Evolutionary conservation across 2,329 filamentous ascomycete species (phyloP).

Genomic region (Alternaria angustiovoidea): DNA sequence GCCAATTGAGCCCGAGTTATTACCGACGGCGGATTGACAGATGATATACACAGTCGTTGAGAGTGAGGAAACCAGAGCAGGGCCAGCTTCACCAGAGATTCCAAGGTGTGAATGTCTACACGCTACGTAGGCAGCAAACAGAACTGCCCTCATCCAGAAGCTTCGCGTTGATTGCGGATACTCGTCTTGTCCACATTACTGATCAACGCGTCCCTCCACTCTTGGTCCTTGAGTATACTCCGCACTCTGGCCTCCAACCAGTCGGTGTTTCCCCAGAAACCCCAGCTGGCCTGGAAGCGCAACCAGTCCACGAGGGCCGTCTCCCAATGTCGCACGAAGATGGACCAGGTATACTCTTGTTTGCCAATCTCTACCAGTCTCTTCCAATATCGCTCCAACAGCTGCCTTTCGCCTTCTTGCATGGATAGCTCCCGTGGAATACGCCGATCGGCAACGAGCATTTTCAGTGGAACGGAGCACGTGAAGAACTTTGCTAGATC

Average conservation of each 20-base stretch:
- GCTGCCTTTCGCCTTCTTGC: conserved; percentile 58
- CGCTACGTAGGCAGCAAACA: not conserved
- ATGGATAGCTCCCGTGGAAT: conserved; percentile 57
- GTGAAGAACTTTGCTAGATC: conserved; percentile 74
- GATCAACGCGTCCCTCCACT: conserved; percentile 29
- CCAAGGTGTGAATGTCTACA: not conserved
- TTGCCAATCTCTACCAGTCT: conserved; percentile 45
- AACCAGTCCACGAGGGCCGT: conserved; percentile 73
- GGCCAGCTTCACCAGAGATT: not conserved
- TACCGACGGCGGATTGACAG: not conserved
- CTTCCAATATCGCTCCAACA: conserved; percentile 62
- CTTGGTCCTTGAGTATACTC: conserved; percentile 33
- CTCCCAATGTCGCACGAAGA: conserved; percentile 69
- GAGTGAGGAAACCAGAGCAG: not conserved
- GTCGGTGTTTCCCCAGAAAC: conserved; percentile 49
- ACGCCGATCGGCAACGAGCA: conserved; percentile 54
- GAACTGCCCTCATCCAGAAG: too few species aligned
- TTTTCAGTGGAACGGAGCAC: conserved; percentile 66
- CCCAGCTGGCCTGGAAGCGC: conserved; percentile 52
- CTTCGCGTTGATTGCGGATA: not conserved
- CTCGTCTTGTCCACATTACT: conserved; percentile 17
- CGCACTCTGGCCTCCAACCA: conserved; percentile 47
- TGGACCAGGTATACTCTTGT: conserved; percentile 62
- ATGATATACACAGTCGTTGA: not conserved
- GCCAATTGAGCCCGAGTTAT: conserved; percentile 22